phyloP scores from a whole-genome alignment of 306 rosid species.

The Begonia loranthoides region DNA sequence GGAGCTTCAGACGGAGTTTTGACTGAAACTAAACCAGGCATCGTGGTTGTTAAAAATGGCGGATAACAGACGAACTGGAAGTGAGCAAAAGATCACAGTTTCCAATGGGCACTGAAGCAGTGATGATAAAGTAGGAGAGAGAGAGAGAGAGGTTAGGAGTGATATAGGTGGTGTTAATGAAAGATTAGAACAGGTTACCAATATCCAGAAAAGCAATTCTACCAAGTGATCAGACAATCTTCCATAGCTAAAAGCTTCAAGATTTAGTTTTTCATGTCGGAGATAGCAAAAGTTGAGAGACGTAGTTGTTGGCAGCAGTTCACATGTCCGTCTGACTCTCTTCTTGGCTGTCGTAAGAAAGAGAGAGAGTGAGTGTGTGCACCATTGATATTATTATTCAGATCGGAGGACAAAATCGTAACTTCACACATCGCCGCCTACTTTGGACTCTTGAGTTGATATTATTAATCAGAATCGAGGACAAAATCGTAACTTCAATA shows the following conservation, averaged over 20 bases:
- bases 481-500: no score
- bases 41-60: constrained; percentile 12
- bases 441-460: no score
- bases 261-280: no score
- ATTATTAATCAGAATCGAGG: no score
- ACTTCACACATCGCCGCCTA: neutral
- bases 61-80: neutral
- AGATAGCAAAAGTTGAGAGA: neutral
- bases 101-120: neutral
- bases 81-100: neutral
- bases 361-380: constrained; percentile 5
- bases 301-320: constrained; percentile 7
- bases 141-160: neutral
- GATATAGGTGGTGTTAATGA: neutral
- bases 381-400: neutral
- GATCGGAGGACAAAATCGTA: neutral
- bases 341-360: constrained; percentile 2
- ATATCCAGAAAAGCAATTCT: no score
- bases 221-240: no score
- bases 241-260: no score
- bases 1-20: constrained; percentile 62
- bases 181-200: constrained; percentile 9
- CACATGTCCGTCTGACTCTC: constrained; percentile 13
- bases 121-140: neutral
- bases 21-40: constrained; percentile 82